phyloP scores from a whole-genome alignment of 345 rosid genomes.

The Salix koriyanagi region DNA sequence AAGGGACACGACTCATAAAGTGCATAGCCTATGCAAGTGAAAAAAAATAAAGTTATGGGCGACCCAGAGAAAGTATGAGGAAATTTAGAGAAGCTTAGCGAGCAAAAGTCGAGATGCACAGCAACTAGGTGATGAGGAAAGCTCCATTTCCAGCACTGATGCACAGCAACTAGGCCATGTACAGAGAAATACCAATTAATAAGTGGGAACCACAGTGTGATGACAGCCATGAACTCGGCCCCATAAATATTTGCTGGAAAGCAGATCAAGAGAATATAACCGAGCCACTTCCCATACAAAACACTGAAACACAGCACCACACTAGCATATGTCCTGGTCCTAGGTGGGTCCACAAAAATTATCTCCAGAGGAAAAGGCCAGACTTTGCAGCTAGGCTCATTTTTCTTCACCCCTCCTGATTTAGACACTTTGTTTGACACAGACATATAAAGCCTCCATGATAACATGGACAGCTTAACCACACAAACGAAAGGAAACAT shows the following conservation, averaged over 20 bases:
- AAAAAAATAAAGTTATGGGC: neutral
- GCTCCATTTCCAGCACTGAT: constrained; percentile 3
- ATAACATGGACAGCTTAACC: neutral
- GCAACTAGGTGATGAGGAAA: neutral
- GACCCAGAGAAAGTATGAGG: neutral
- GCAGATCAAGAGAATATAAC: constrained; percentile 34
- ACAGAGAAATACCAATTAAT: constrained; percentile 8
- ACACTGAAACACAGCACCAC: neutral
- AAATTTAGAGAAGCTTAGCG: neutral
- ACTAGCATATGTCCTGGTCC: neutral
- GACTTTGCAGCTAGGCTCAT: neutral
- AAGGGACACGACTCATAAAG: too few species aligned
- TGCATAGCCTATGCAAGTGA: neutral
- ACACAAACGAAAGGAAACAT: neutral
- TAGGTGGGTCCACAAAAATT: neutral
- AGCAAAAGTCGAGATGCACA: constrained; percentile 1
- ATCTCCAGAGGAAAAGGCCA: neutral
- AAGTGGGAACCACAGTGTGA: constrained; percentile 27
- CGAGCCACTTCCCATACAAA: constrained; percentile 2
- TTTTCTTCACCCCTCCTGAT: neutral
- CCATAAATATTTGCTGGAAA: constrained; percentile 47
- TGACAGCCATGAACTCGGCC: constrained; percentile 11
- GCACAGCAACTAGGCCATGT: constrained; percentile 10
- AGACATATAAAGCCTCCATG: neutral
- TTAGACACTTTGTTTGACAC: neutral